Base-by-base conservation (phyloP, 352 stramenopile species). In the Pythium phragmiticola region DNA sequence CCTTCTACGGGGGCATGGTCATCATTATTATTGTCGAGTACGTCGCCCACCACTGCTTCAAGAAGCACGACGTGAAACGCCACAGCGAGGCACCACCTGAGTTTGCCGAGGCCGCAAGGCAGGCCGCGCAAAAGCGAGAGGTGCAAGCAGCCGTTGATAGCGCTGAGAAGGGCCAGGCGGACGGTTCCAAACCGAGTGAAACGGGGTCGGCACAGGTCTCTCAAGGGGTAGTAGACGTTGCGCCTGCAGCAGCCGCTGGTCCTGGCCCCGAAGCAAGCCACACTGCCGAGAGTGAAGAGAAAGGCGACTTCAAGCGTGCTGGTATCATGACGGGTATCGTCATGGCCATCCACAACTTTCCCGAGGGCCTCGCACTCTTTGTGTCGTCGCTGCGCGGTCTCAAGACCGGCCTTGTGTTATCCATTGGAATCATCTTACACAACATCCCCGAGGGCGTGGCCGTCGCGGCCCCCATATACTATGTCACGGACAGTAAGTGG, bases 261-360 rank as follows among this genome's bases (percentile, higher is more conserved):
- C 7, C 7, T 11, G 97, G 97, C 0, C 66, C 98, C 26, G 26
- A 30, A 47, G 19, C n/a, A 68, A 48, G 36, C 62, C 62, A 37
- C 17, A 54, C 36, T 26, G 48, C 26, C 7, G 56, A 60, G 3
- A 57, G 9, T 30, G 26, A 30, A 4, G 16, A 56, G 23, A 19
- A 57, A 4, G 58, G 77, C 12, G 70, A 84, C 33, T 88, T 94
- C 53, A 77, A 88, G 26, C 78, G 80, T n/a, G 91, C 95, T 58
- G 93, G 94, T 56, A 70, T 98, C 5, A 86, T 95, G 61, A 98
- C 95, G 2, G 97, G 94, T 16, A 72, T 98, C 11, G 96, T 91
- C 43, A 98, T 99, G 58, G 92, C 86, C 5, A 97, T 98, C 37
- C 97, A 99, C 76, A 99, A 99, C 74, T 97, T 99, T 67, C 96